Evolutionary conservation across 306 rosid genomes (phyloP), one percentile per base, ranked within the genome.

Genomic region (Albizia julibrissin): DNA sequence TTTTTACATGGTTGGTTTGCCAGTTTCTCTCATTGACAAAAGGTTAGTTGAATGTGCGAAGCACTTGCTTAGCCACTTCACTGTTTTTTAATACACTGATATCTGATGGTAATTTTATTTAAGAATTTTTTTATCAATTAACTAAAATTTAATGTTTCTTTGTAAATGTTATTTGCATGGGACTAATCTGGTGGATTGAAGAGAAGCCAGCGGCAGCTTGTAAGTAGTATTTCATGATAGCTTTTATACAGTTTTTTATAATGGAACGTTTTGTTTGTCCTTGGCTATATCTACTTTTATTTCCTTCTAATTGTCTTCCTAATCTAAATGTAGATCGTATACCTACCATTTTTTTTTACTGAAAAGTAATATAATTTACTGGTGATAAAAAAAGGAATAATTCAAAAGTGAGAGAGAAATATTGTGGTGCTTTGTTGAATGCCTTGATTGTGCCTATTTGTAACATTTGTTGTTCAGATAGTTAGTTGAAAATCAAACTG

Each of bases 191-290:
- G 82, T 46, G 91, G 85, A 73, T 84, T 85, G 88, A 91, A 95
- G 99, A 95, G 89, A 95, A 95, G 87, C 98, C 99, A 3, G 99
- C 99, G 0, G 98, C 95, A 79, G 78, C 97, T 73, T 77, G 99
- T 95, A 89, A 93, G 97, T 90, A 52, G 54, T 65, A 72, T 34
- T 62, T 79, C 16, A 15, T 61, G 75, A n/a, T 81, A 56, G 19
- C 58, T 69, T 73, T 50, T 70, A 21, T 75, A 71, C 40, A 26
- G 1, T 56, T 78, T n/a, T 67, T 11, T 72, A 33, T 9, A n/a
- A 33, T 39, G 43, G 34, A 46, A 44, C 22, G 56, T 49, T 72
- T 58, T 67, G 19, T 65, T n/a, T 79, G 21, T 66, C 43, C 59
- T 77, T 56, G 21, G 58, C 62, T 44, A 42, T 49, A 37, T 62